Conservation (phyloP, 2,329 filamentous ascomycete species). For the Sclerotinia glacialis region DNA sequence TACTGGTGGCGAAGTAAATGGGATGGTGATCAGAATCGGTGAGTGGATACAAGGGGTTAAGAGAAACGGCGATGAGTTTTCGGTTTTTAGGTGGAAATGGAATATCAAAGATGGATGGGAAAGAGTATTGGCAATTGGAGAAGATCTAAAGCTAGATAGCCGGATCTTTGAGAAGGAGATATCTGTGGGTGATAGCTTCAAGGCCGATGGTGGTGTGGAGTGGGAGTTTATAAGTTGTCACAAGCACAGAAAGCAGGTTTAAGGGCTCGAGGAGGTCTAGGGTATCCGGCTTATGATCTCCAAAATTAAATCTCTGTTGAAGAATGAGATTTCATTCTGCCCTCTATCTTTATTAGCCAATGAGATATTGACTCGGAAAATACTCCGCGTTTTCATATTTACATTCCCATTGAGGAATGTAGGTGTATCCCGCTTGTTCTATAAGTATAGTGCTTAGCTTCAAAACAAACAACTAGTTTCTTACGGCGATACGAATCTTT, state of each 20-base stretch:
- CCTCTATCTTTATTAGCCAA: neutral
- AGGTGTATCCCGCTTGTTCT: neutral
- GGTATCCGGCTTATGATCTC: neutral
- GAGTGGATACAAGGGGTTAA: slow-evolving; percentile 29
- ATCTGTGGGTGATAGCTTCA: slow-evolving; percentile 15
- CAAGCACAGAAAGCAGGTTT: slow-evolving; percentile 6
- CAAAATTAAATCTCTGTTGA: neutral
- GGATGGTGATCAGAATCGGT: slow-evolving; percentile 31
- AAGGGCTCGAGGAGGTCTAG: neutral
- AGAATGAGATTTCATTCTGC: slow-evolving; percentile 14
- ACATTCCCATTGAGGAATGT: slow-evolving; percentile 23
- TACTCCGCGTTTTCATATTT: slow-evolving; percentile 13
- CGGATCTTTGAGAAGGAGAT: slow-evolving; percentile 16
- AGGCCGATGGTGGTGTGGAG: slow-evolving; percentile 19
- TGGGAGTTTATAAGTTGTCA: slow-evolving; percentile 25
- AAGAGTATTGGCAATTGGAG: slow-evolving; percentile 21
- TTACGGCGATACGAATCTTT: neutral
- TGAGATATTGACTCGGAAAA: neutral
- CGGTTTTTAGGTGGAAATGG: slow-evolving; percentile 29
- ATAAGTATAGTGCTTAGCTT: slow-evolving; percentile 15
- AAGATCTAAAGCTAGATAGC: neutral
- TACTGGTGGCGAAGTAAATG: slow-evolving; percentile 19
- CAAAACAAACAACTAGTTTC: neutral
- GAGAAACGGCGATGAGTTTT: slow-evolving; percentile 25
- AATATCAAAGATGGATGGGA: slow-evolving; percentile 23